A percentile compares a stretch with the other conserved stretches of the same genome.
phyloP scores from a whole-genome alignment of 129 eudicot species.

The Dittrichia graveolens region DNA sequence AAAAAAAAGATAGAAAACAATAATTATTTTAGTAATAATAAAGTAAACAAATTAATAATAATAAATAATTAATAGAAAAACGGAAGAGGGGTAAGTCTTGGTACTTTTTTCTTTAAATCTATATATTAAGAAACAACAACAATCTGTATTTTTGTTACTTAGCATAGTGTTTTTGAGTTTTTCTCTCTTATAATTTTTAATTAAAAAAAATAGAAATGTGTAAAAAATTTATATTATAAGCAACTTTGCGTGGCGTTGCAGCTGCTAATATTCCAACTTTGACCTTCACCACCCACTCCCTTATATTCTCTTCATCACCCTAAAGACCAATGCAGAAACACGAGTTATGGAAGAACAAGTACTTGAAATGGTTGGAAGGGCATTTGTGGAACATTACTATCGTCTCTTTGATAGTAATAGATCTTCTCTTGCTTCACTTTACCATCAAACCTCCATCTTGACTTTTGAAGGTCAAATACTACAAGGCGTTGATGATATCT shows the following conservation, averaged over 20 bases:
- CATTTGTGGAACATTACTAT: conserved; percentile 92
- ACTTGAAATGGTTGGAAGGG: conserved; percentile 73
- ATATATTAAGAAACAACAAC: too few species aligned
- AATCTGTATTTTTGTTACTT: too few species aligned
- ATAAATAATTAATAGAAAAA: too few species aligned
- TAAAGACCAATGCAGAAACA: neutral
- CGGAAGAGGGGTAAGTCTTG: too few species aligned
- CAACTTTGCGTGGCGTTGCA: conserved; percentile 61
- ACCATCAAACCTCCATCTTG: conserved; percentile 72
- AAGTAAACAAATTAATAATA: too few species aligned
- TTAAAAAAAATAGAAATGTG: neutral
- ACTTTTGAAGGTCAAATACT: conserved; percentile 74
- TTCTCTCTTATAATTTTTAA: too few species aligned
- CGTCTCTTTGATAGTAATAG: conserved; percentile 68
- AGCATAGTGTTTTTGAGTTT: too few species aligned
- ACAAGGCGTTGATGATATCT: conserved; percentile 57
- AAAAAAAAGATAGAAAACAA: too few species aligned
- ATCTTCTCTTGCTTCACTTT: conserved; percentile 55
- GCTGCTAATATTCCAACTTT: conserved; percentile 46
- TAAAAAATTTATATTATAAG: conserved; percentile 22
- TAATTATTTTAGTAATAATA: too few species aligned
- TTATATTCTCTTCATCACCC: conserved; percentile 9
- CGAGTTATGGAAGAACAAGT: conserved; percentile 65
- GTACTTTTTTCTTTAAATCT: too few species aligned
- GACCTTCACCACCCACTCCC: conserved; percentile 7